phyloP scores from a whole-genome alignment of 2,329 filamentous ascomycete genomes.

The Beauveria scarabaeidicola region DNA sequence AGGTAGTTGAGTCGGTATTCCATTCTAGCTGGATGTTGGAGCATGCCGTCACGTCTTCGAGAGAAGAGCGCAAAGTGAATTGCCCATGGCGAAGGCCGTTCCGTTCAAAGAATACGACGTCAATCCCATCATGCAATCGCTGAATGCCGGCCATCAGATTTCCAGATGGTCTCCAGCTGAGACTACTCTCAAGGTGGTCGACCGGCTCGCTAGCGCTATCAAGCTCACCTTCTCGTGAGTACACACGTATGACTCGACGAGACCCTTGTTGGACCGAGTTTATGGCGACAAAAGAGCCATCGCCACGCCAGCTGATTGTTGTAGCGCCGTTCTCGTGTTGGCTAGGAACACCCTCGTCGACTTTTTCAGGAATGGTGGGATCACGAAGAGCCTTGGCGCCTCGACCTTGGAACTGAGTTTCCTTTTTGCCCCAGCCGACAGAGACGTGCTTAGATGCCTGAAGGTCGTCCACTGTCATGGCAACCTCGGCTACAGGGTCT shows the following conservation, averaged over 20 bases:
- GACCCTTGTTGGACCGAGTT: conserved; percentile 63
- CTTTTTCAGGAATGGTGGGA: conserved; percentile 86
- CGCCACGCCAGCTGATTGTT: conserved; percentile 85
- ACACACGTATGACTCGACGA: conserved; percentile 79
- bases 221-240: conserved; percentile 78
- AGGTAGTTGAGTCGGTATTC: conserved; percentile 87
- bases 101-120: conserved; percentile 91
- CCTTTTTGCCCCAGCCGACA: conserved; percentile 96
- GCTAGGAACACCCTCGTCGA: conserved; percentile 76
- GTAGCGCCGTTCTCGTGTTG: conserved; percentile 61
- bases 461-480: conserved; percentile 67
- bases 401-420: conserved; percentile 94
- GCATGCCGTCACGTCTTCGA: conserved; percentile 46
- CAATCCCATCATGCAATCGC: conserved; percentile 56
- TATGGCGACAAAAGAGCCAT: conserved; percentile 83
- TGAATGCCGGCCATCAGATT: conserved; percentile 87
- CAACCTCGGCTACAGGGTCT: conserved; percentile 69
- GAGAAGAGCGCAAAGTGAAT: conserved; percentile 66
- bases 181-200: conserved; percentile 73
- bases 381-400: conserved; percentile 80
- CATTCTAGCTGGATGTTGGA: conserved; percentile 62
- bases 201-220: conserved; percentile 94
- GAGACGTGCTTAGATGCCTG: conserved; percentile 88
- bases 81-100: conserved; percentile 96
- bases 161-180: conserved; percentile 88